These are phyloP conservation scores for Setaria italica DNA, from an alignment of 202 grass and related monocot species.

Conservation along the genomic window DNA sequence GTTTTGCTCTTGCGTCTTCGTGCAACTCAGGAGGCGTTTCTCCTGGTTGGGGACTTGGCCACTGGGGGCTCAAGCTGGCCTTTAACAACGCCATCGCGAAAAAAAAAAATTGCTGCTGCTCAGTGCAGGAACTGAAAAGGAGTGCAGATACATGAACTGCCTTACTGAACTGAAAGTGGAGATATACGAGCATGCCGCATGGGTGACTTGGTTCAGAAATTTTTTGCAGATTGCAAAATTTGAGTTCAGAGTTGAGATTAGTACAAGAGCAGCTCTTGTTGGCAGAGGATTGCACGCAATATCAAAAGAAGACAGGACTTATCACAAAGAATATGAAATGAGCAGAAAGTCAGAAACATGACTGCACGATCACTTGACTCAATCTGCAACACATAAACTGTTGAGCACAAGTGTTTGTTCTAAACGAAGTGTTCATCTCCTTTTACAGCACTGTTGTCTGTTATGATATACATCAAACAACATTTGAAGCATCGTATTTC, in stretches of 20 bases:
- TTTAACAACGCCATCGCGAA: no score
- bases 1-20: not conserved
- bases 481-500: conserved; percentile 18
- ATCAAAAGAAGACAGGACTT: not conserved
- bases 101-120: no score
- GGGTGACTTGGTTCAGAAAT: not conserved
- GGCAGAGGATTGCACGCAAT: no score
- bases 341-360: conserved; percentile 21
- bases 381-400: conserved; percentile 9
- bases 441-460: conserved; percentile 36
- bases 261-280: no score
- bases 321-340: conserved; percentile 22
- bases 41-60: no score
- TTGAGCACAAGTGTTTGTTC: conserved; percentile 30
- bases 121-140: no score
- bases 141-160: no score
- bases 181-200: not conserved
- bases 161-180: no score
- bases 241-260: not conserved
- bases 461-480: not conserved
- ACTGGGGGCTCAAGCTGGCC: no score
- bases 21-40: no score
- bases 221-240: not conserved
- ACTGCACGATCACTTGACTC: conserved; percentile 36
- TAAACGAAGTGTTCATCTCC: conserved; percentile 3